Evolutionary conservation across 2,329 filamentous ascomycete species (phyloP), one percentile per base, ranked within the genome.

Genomic region (Truncatella angustata): DNA sequence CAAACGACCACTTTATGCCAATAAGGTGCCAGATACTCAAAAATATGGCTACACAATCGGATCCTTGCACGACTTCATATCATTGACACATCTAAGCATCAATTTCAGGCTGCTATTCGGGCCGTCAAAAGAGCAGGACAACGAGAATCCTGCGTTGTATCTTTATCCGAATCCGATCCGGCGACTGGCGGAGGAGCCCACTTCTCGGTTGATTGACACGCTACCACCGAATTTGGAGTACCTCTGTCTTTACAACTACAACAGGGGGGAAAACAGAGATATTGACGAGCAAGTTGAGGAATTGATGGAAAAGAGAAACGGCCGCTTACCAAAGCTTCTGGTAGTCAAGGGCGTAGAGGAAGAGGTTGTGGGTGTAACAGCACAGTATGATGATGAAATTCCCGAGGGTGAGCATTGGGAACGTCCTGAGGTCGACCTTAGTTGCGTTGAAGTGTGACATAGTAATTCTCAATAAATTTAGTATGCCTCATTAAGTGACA

Each of bases 1-100:
- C 26, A 18, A 16, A n/a, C 42, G 42, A 5, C 42, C 42, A 11
- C 42, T 32, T 10, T 24, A 18, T 14, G 23, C 21, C 23, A 12
- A 28, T 4, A 9, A 12, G 42, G 26, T 28, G 14, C 12, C 26
- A 11, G 16, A 23, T n/a, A 45, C 42, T 5, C 23, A 23, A n/a
- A 45, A n/a, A 28, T 45, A 45, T 7, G 42, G 42, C 18, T 45
- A 45, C 42, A 45, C 42, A n/a, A 45, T 45, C 21, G 42, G 42
- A 4, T 45, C 42, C 7, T n/a, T 45, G 12, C 42, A 45, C 42
- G 42, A 45, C 12, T 45, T 45, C 12, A 45, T 24, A 14, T 21
- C 42, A 10, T 10, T 45, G 23, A 45, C 42, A 9, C 42, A 45
- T n/a, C 30, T 45, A n/a, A 45, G 42, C 30, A 18, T 45, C 23